A percentile compares a stretch with the other conserved stretches of the same genome.
Conservation (phyloP, 805 yeast species). For the Saccharomycopsis amapae region DNA sequence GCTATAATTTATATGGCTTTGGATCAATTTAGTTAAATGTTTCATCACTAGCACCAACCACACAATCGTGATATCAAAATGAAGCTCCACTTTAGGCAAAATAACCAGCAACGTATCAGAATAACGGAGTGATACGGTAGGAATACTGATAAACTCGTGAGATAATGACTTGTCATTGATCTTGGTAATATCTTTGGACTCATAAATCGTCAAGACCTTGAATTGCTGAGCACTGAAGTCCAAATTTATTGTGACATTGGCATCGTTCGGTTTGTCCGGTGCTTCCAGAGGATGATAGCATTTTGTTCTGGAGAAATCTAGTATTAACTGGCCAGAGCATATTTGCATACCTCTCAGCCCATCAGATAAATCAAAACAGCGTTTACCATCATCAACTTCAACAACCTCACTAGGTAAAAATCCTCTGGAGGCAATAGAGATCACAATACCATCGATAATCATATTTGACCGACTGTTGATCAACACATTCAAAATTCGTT, state of each 20-base stretch:
- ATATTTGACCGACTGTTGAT: not conserved
- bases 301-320: not conserved
- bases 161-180: conserved; percentile 1
- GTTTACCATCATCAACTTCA: not conserved
- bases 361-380: conserved; percentile 3
- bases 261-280: too few species aligned
- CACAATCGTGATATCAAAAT: conserved; percentile 8
- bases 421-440: conserved; percentile 15
- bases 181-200: not conserved
- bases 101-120: not conserved
- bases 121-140: not conserved
- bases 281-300: too few species aligned
- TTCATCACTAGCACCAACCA: conserved; percentile 13
- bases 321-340: not conserved
- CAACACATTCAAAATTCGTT: not conserved
- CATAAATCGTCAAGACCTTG: conserved; percentile 10
- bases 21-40: not conserved
- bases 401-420: conserved; percentile 5
- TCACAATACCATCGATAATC: conserved; percentile 10
- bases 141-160: not conserved
- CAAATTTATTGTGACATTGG: not conserved
- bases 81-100: conserved; percentile 4
- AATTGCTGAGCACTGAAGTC: not conserved
- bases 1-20: not conserved
- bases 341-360: conserved; percentile 16